Evolutionary conservation across 192 early-diverging fungal genomes (phyloP), one percentile per base, ranked within the genome.

Genomic region (Linnemannia zychae): DNA sequence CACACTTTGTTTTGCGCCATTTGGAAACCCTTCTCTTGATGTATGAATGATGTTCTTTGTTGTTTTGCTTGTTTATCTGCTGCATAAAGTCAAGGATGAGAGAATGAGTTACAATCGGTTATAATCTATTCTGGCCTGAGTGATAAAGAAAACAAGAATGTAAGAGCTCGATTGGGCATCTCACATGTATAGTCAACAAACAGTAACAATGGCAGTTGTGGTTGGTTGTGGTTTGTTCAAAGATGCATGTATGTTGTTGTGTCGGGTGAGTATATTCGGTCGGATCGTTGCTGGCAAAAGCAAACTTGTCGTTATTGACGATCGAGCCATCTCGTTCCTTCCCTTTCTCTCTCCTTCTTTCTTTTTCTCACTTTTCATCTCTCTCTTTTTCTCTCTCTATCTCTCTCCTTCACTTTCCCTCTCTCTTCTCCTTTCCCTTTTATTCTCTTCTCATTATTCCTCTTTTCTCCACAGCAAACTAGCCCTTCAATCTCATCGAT

Each of bases 131-230:
- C 57, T 63, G 57, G 31, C 57, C 11, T 63, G 57, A 12, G 28
- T 63, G 57, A 31, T 13, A 63, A 63, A 33, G 57, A 63, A 63
- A 63, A 63, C 13, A 63, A 28, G 57, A 63, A 63, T 63, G 40
- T 9, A 44, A 44, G 40, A 9, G 40, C n/a, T n/a, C n/a, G n/a
- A 24, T 57, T 7, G n/a, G 24, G 9, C 12, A 63, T 63, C 24
- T 15, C 28, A 63, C 28, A 63, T 63, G 24, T 24, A 22, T 16
- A 38, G 38, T 38, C 67, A 1, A 20, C 36, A 69, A 44, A 44
- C 22, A n/a, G 11, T n/a, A 57, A 57, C 24, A 33, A 9, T 15
- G 57, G 31, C 57, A 28, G 24, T 60, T 60, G 57, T 60, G 57
- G 57, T 60, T 60, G 7, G 13, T 50, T 15, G 13, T 60, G n/a